Evolutionary conservation across 1,284 basidiomycete species (phyloP).

Genomic region (Coniferiporia weirii): DNA sequence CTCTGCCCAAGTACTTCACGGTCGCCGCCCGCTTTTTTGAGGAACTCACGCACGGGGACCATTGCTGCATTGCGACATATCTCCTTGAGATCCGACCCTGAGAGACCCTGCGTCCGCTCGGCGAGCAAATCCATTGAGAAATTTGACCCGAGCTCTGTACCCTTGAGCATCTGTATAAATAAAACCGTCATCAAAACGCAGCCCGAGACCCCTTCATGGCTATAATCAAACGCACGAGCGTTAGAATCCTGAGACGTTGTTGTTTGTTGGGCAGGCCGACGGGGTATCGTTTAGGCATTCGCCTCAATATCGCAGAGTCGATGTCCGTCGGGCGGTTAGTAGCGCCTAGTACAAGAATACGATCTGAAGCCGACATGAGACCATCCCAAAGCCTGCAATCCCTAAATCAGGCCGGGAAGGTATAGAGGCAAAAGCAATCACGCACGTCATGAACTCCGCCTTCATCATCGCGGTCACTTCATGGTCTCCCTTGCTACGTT

Average conservation of each 20-base stretch:
- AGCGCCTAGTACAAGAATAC: conserved; percentile 92
- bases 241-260: conserved; percentile 88
- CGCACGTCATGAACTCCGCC: conserved; percentile 98
- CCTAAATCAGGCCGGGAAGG: background rate
- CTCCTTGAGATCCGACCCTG: conserved; percentile 92
- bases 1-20: conserved; percentile 47
- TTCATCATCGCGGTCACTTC: conserved; percentile 99
- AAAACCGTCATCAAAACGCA: background rate
- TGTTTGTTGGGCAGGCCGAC: conserved; percentile 77
- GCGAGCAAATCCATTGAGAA: conserved; percentile 73
- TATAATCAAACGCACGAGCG: conserved; percentile 49
- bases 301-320: conserved; percentile 89
- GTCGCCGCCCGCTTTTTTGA: conserved; percentile 57
- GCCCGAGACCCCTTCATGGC: background rate
- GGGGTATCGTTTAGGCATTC: conserved; percentile 98
- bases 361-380: conserved; percentile 75
- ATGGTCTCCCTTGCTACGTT: conserved; percentile 86
- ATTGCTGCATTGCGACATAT: conserved; percentile 92
- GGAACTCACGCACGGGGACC: conserved; percentile 85
- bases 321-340: conserved; percentile 96
- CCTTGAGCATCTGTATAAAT: conserved; percentile 72
- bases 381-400: conserved; percentile 90
- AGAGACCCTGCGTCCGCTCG: conserved; percentile 69
- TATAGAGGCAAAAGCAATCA: conserved; percentile 17
- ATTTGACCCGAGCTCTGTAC: conserved; percentile 60